Evolutionary conservation across 2,329 filamentous ascomycete species (phyloP).

Genomic region (Pestalotiopsis fici): DNA sequence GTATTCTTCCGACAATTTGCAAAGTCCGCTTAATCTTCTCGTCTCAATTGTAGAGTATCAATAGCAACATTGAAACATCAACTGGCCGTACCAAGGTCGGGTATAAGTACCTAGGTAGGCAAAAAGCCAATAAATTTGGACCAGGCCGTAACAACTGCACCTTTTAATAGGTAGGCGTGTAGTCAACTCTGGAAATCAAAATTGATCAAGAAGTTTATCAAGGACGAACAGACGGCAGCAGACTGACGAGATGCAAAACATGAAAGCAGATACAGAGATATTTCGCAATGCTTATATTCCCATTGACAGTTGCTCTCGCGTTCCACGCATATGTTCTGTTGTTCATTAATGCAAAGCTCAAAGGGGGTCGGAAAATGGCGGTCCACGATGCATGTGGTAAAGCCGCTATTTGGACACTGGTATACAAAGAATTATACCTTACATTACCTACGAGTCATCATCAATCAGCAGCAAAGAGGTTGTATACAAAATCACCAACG

Average conservation of each 20-base stretch:
- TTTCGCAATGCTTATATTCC: neutral
- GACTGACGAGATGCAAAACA: neutral
- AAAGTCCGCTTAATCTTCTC: neutral
- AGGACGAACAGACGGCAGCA: neutral
- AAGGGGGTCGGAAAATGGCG: neutral
- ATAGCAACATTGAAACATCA: neutral
- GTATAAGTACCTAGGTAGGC: neutral
- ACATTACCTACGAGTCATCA: too few relatives aligned
- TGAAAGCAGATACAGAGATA: neutral
- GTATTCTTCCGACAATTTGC: neutral
- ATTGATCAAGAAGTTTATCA: too few relatives aligned
- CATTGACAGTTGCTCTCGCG: neutral
- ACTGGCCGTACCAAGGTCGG: neutral
- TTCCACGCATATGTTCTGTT: neutral
- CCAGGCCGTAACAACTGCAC: too few relatives aligned
- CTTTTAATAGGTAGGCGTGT: too few relatives aligned
- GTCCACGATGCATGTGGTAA: neutral
- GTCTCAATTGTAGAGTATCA: neutral
- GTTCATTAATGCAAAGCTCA: neutral
- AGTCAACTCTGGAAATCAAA: too few relatives aligned
- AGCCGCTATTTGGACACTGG: neutral
- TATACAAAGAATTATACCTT: too few relatives aligned
- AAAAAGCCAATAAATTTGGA: too few relatives aligned
- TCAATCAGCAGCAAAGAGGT: too few relatives aligned
- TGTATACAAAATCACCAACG: too few relatives aligned